Base-by-base conservation (phyloP, 2,329 filamentous ascomycete species). In the Sclerotiophoma versabilis region DNA sequence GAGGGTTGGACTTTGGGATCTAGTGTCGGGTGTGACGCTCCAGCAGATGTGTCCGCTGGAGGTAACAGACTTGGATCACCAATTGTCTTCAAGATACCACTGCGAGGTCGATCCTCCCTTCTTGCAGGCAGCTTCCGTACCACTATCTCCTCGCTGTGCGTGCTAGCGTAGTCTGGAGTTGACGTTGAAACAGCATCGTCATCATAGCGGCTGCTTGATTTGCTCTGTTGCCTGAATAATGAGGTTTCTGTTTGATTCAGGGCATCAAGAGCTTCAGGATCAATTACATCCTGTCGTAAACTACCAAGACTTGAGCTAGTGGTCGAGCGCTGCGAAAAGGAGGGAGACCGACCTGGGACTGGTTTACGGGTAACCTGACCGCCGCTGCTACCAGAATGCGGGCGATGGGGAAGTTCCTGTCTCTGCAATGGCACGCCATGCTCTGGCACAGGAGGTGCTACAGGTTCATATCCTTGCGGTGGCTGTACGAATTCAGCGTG, bases 151-250 rank as follows among this genome's bases (percentile, higher is more conserved):
- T 73, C 38, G 58, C 77, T 69, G 37, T 52, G 75, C 19, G 87
- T 88, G 73, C 90, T 95, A 6, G 90, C 89, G 75, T 93, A 93
- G 70, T 93, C 90, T 0, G 90, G 90, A 22, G 88, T 88, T 11
- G 81, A 80, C 19, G 87, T 87, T n/a, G 81, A 81, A 32, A 84
- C 84, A 7, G 87, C 88, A 27, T 80, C 81, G 27, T 83, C 81
- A 57, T 90, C 87, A 54, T 90, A 88, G 54, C 84, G 81, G 34
- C 79, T 83, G 61, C 80, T 83, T 39, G 73, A 71, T 43, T 57
- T 60, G 58, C 75, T 78, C 61, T 61, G 68, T 60, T 65, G 69
- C 59, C 68, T 69, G 51, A 66, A 42, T 49, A 73, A 45, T 7
- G 59, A 47, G n/a, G 64, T 27, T 22, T 70, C 57, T 36, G 61